Percentiles rank a stretch among this genome's conserved stretches.
These are phyloP conservation scores for Cytospora piceicola DNA, from an alignment of 2,329 filamentous ascomycete genomes.

Conservation along the genomic window DNA sequence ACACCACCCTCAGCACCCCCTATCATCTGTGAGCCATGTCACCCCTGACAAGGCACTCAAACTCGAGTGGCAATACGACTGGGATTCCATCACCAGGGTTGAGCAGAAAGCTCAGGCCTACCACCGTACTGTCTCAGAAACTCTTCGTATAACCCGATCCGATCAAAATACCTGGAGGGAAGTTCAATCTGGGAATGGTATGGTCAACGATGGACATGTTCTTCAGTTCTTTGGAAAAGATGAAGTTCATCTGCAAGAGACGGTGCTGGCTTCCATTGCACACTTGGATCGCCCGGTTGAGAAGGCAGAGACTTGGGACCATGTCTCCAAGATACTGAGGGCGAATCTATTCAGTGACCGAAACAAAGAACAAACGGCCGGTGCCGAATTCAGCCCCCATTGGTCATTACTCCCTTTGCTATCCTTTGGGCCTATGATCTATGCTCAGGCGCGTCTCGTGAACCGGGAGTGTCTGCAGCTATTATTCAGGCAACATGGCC, in stretches of 20 bases:
- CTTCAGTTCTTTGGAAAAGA: constrained; percentile 55
- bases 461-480: constrained; percentile 76
- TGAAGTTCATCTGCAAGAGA: constrained; percentile 50
- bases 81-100: constrained; percentile 68
- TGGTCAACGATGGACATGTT: constrained; percentile 29
- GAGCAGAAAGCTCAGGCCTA: constrained; percentile 62
- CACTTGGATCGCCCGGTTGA: constrained; percentile 46
- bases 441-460: constrained; percentile 74
- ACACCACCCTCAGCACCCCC: constrained; percentile 72
- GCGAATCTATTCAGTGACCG: constrained; percentile 42
- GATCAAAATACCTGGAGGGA: background rate
- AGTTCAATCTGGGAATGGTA: background rate
- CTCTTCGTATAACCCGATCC: constrained; percentile 35
- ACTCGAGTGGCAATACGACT: constrained; percentile 72
- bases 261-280: constrained; percentile 55
- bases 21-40: constrained; percentile 55
- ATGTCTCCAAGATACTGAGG: constrained; percentile 46
- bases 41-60: constrained; percentile 55
- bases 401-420: constrained; percentile 67
- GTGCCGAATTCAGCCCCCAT: constrained; percentile 51
- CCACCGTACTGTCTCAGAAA: constrained; percentile 46
- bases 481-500: constrained; percentile 73
- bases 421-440: constrained; percentile 75
- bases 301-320: constrained; percentile 38
- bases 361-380: constrained; percentile 8